Percentiles rank a stretch among this genome's conserved stretches.
Evolutionary conservation across 2,329 filamentous ascomycete genomes (phyloP).

Genomic region (Alternaria sp.): DNA sequence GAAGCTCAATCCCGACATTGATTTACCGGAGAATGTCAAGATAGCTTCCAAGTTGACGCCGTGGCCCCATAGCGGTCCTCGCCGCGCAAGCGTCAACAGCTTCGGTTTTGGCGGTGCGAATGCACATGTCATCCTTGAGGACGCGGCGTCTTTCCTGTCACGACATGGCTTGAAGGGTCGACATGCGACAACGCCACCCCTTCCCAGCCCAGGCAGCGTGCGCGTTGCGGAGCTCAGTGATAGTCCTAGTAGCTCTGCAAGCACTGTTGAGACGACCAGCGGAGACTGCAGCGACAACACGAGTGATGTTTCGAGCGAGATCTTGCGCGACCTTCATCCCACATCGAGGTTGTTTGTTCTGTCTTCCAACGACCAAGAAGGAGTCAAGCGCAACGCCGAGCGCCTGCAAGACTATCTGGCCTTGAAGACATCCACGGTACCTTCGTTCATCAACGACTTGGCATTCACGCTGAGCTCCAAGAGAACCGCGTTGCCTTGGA

Average conservation of each 20-base stretch:
- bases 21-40: conserved; percentile 4
- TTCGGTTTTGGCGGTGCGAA: conserved; percentile 56
- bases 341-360: conserved; percentile 1
- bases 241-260: conserved; percentile 2
- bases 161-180: conserved; percentile 3
- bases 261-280: neutral
- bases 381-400: conserved; percentile 6
- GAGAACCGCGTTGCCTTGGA: conserved; percentile 5
- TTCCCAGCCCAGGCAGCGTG: conserved; percentile 13
- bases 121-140: conserved; percentile 32
- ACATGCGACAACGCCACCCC: conserved; percentile 22
- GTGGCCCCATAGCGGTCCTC: conserved; percentile 29
- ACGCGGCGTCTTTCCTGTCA: conserved; percentile 5
- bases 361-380: conserved; percentile 12
- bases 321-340: conserved; percentile 1
- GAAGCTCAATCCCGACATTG: conserved; percentile 7
- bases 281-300: conserved; percentile 2
- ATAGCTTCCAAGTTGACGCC: conserved; percentile 12
- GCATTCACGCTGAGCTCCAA: conserved; percentile 8
- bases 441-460: conserved; percentile 3
- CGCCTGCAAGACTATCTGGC: conserved; percentile 7
- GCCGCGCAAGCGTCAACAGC: conserved; percentile 54
- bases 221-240: neutral
- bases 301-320: conserved; percentile 7
- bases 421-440: neutral